phyloP scores from a whole-genome alignment of 805 yeast genomes.

The Wickerhamiella galacta region DNA sequence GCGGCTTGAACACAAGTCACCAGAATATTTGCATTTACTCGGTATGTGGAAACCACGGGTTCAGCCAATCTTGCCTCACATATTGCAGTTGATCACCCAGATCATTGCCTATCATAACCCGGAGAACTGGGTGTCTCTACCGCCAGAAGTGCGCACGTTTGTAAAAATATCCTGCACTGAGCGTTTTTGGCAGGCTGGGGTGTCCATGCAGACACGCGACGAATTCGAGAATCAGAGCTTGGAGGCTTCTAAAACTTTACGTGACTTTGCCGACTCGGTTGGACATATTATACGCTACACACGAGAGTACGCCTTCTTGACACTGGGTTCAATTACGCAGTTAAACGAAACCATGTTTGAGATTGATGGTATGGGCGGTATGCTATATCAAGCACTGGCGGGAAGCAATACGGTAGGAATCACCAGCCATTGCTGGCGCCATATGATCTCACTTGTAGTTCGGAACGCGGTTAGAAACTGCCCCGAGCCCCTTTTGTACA shows the following conservation, averaged over 20 bases:
- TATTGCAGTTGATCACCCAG: slow-evolving; percentile 71
- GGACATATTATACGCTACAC: slow-evolving; percentile 94
- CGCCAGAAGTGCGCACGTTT: slow-evolving; percentile 79
- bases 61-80: slow-evolving; percentile 80
- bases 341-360: slow-evolving; percentile 79
- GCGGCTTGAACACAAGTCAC: slow-evolving; percentile 61
- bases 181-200: slow-evolving; percentile 97
- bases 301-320: slow-evolving; percentile 83
- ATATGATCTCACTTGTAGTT: slow-evolving; percentile 77
- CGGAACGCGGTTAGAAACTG: slow-evolving; percentile 79
- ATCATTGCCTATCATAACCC: slow-evolving; percentile 92
- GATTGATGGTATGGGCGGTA: slow-evolving; percentile 60
- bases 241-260: slow-evolving; percentile 78
- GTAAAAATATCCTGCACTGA: slow-evolving; percentile 82
- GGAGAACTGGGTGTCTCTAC: slow-evolving; percentile 73
- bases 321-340: slow-evolving; percentile 77
- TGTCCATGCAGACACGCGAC: slow-evolving; percentile 83
- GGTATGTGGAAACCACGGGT: slow-evolving; percentile 86
- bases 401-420: slow-evolving; percentile 63
- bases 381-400: slow-evolving; percentile 75
- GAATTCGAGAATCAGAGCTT: slow-evolving; percentile 88
- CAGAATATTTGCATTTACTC: slow-evolving; percentile 53
- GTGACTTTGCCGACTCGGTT: slow-evolving; percentile 95
- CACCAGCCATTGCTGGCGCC: slow-evolving; percentile 93
- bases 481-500: slow-evolving; percentile 49